Evolutionary conservation across 2,329 filamentous ascomycete genomes (phyloP), one percentile per base, ranked within the genome.

Genomic region (Balansia obtecta): DNA sequence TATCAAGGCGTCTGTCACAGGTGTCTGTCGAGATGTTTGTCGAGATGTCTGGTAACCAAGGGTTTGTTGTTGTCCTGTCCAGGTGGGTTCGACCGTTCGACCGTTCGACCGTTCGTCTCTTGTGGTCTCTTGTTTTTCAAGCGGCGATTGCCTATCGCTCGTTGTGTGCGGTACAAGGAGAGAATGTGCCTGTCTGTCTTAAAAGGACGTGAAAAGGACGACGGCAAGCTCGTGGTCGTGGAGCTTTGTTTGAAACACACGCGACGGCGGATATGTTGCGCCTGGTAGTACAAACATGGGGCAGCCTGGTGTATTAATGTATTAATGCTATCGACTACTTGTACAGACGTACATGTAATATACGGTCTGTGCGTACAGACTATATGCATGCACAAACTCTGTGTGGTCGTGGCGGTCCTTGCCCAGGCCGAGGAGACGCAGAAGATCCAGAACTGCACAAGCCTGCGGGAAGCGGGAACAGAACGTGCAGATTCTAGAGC

Each of bases 231-330:
- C 27, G 27, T 20, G 41, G 37, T 42, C 30, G 46, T 18, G 30
- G 16, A 33, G 45, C 42, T 18, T 42, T 52, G 46, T 49, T 46
- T 52, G 50, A 20, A 27, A 49, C 33, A 16, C 40, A 51, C 45
- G 45, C 34, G 39, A 13, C 39, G 32, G 22, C 27, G 37, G 30
- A 11, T 40, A 5, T 48, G 50, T 51, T 40, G 44, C 15, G 20
- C 20, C 20, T 22, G 20, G 20, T 22, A 22, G 20, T 22, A 45
- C 30, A 18, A 34, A 34, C 41, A 43, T n/a, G 42, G 41, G 41
- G 20, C 7, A 11, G 20, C n/a, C 18, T 41, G 39, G 18, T 41
- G 39, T 41, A 41, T 1, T 41, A 34, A 22, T 41, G 39, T 41
- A 41, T 1, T 41, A 34, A 22, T 22, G 4, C 20, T 22, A 22